These are phyloP conservation scores for Arabis hirsuta DNA, from an alignment of 345 rosid genomes.

Conservation along the genomic window DNA sequence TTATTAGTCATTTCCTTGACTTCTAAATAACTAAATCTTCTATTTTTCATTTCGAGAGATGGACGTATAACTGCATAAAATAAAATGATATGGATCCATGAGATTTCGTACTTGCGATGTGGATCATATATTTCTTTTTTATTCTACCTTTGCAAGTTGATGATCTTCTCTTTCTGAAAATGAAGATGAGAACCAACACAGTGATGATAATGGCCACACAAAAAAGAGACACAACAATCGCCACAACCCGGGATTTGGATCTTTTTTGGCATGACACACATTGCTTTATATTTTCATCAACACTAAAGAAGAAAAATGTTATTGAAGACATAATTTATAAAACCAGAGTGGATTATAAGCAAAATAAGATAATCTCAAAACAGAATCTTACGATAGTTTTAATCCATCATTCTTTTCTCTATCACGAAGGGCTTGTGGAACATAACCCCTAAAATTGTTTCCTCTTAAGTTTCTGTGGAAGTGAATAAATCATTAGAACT, in stretches of 20 bases:
- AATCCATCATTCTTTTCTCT: no score
- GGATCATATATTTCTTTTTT: not conserved
- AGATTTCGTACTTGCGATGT: not conserved
- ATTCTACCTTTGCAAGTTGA: slow-evolving; percentile 12
- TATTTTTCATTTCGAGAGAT: slow-evolving; percentile 36
- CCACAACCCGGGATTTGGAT: no score
- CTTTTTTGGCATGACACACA: no score
- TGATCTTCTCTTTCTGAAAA: slow-evolving; percentile 7
- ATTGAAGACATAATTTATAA: no score
- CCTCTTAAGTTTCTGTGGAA: slow-evolving; percentile 45
- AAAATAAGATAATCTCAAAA: no score
- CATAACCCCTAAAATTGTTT: slow-evolving; percentile 49
- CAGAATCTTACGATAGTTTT: no score
- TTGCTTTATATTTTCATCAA: no score
- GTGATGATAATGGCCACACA: slow-evolving; percentile 23
- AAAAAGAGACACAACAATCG: no score
- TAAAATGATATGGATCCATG: not conserved
- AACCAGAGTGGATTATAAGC: no score
- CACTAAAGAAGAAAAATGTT: no score
- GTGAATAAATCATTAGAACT: not conserved
- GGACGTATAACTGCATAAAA: slow-evolving; percentile 14
- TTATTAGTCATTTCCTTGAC: slow-evolving; percentile 48
- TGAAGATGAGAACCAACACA: slow-evolving; percentile 28
- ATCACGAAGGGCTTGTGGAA: slow-evolving; percentile 40
- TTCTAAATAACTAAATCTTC: slow-evolving; percentile 40